phyloP scores from a whole-genome alignment of 176 grass and related monocot species.

The Aegilops tauschii region DNA sequence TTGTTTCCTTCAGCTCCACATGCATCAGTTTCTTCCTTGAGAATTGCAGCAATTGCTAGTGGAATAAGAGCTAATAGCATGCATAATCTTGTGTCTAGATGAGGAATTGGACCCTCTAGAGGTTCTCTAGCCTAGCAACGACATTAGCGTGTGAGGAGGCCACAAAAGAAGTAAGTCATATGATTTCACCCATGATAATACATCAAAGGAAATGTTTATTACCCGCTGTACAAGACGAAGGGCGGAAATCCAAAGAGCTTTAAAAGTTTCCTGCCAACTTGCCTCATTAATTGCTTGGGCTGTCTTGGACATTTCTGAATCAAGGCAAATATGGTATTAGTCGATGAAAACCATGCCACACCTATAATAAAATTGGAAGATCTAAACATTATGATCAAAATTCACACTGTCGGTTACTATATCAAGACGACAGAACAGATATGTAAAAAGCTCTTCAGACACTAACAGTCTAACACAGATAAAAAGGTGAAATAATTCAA shows the following conservation, averaged over 20 bases:
- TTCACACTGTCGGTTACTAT: not conserved
- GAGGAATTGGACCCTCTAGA: conserved; percentile 82
- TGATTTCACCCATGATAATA: conserved; percentile 15
- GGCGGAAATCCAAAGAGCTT: conserved; percentile 92
- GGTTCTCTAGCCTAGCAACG: conserved; percentile 74
- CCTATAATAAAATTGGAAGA: not conserved
- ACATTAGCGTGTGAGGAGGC: conserved; percentile 26
- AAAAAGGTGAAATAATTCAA: not conserved
- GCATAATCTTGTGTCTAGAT: conserved; percentile 84
- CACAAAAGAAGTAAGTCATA: conserved; percentile 18
- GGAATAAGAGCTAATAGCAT: conserved; percentile 86
- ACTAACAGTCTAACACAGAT: not conserved
- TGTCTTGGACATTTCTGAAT: conserved; percentile 79
- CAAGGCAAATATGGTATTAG: conserved; percentile 14
- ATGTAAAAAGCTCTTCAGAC: not conserved
- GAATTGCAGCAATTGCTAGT: conserved; percentile 59
- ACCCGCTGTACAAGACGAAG: conserved; percentile 94
- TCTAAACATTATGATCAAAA: not conserved
- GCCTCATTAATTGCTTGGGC: conserved; percentile 83
- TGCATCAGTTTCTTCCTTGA: conserved; percentile 69
- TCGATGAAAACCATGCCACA: not conserved
- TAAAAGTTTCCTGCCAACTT: conserved; percentile 97
- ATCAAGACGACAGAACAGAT: not conserved
- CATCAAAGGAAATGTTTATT: conserved; percentile 24
- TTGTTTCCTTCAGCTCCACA: conserved; percentile 43